Evolutionary conservation across 768 basidiomycete genomes (phyloP), one percentile per base, ranked within the genome.

Genomic region (Hygrocybe punicea): DNA sequence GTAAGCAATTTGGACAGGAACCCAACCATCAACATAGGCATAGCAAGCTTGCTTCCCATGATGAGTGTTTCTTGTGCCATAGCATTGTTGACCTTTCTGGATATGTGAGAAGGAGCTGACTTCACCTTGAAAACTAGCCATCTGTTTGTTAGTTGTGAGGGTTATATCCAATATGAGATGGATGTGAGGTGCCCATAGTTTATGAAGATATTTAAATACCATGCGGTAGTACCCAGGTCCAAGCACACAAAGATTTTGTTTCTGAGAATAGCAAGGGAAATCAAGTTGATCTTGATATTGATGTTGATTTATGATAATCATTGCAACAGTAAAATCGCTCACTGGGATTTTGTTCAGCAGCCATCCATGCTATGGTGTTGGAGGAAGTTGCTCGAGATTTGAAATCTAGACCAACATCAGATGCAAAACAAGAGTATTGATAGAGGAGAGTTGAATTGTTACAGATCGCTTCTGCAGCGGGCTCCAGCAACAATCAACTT

Each of bases 11-110:
- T 36, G 24, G 8, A 63, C 62, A 0, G 62, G 62, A 5, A 57
- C 24, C 14, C 62, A 55, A 14, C n/a, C 35, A 24, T 63, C 56
- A 21, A 62, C 61, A 49, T 62, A 62, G 1, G 44, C 62, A 29
- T 58, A 63, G 8, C 45, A 4, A n/a, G 55, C 50, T 1, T 54
- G 53, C 19, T 53, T 24, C 1, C 62, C 62, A 29, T 57, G 44
- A 17, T 51, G 50, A 9, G 54, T 13, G 6, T 33, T 34, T 2
- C 24, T 50, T 9, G 62, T 54, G 6, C 62, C 62, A 47, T 62
- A 60, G 3, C 55, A 47, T 14, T n/a, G 58, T 21, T 44, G 56
- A 2, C 48, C 17, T 8, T 55, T 56, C 53, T 51, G 57, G 1
- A 58, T 4, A 34, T 62, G 59, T 1, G 59, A 57, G 29, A 53